A percentile compares a stretch with the other conserved stretches of the same genome.
Evolutionary conservation across 2,329 filamentous ascomycete species (phyloP).

Genomic region (Didymella pomorum): DNA sequence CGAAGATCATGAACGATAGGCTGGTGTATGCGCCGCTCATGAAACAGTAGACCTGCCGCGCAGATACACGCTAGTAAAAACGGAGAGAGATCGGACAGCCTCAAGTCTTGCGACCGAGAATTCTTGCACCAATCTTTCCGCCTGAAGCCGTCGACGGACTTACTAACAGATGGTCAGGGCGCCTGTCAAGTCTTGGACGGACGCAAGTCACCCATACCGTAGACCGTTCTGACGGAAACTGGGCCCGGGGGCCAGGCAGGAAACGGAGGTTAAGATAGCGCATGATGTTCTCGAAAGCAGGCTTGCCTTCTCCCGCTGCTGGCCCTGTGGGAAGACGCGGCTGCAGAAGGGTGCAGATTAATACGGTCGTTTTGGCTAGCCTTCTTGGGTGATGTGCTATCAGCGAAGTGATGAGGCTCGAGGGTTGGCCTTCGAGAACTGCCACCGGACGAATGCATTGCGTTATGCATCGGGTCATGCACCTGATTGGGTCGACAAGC

Average conservation of each 20-base stretch:
- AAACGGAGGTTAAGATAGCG: conserved; percentile 23
- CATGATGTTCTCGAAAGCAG: conserved; percentile 39
- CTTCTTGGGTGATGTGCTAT: conserved; percentile 26
- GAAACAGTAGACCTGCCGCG: conserved; percentile 9
- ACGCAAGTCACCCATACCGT: conserved; percentile 17
- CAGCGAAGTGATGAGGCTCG: conserved; percentile 45
- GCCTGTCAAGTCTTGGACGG: conserved; percentile 15
- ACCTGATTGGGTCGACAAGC: conserved; percentile 38
- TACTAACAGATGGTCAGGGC: conserved; percentile 12
- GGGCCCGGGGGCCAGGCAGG: conserved; percentile 15
- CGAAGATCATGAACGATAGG: conserved; percentile 8
- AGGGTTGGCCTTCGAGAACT: conserved; percentile 30
- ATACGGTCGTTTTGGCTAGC: conserved; percentile 35
- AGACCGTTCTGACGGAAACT: conserved; percentile 13
- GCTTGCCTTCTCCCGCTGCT: conserved; percentile 30
- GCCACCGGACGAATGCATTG: conserved; percentile 36
- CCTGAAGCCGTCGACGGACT: conserved; percentile 1
- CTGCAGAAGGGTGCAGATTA: conserved; percentile 34
- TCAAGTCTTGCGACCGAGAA: conserved; percentile 12
- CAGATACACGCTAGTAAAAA: conserved; percentile 13
- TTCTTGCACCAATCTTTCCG: conserved; percentile 24
- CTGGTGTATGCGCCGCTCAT: conserved; percentile 13
- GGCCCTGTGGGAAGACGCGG: conserved; percentile 26
- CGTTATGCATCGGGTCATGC: conserved; percentile 44
- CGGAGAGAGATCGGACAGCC: conserved; percentile 8